Evolutionary conservation across 2,329 filamentous ascomycete species (phyloP).

Genomic region (Colletotrichum karsti): DNA sequence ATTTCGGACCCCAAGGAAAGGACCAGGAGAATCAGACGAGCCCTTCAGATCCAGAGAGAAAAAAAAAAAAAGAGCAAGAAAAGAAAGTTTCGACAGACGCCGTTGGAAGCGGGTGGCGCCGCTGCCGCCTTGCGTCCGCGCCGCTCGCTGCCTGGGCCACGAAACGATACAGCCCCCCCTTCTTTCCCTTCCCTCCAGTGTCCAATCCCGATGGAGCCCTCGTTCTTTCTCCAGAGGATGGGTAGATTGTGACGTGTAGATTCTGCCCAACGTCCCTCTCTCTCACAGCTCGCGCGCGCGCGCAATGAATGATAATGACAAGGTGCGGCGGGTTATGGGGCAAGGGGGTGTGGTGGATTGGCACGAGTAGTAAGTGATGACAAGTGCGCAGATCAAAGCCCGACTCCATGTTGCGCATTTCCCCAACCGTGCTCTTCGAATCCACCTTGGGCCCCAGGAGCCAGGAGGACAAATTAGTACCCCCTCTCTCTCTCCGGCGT

Average conservation of each 20-base stretch:
- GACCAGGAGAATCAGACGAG: background rate
- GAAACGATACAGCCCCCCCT: background rate
- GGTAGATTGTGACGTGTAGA: background rate
- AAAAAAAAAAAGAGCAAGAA: background rate
- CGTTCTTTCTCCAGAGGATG: background rate
- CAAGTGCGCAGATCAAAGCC: background rate
- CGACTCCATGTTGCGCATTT: background rate
- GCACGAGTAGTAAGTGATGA: slow-evolving; percentile 1
- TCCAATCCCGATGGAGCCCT: background rate
- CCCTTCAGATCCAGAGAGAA: background rate
- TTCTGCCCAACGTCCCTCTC: too few relatives aligned
- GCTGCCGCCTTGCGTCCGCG: background rate
- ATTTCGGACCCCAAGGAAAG: background rate
- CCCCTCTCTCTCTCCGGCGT: background rate
- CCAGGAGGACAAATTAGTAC: background rate
- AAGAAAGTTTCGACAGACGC: background rate
- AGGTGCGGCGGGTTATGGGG: background rate
- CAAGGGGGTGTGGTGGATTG: background rate
- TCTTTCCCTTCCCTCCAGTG: too few relatives aligned
- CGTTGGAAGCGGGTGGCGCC: slow-evolving; percentile 19
- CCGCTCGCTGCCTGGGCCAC: background rate
- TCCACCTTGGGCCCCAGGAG: background rate
- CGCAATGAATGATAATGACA: too few relatives aligned
- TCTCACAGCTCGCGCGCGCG: too few relatives aligned
- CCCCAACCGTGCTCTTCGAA: slow-evolving; percentile 9